Evolutionary conservation across 768 basidiomycete species (phyloP).

Genomic region (Strobilomyces confusus): DNA sequence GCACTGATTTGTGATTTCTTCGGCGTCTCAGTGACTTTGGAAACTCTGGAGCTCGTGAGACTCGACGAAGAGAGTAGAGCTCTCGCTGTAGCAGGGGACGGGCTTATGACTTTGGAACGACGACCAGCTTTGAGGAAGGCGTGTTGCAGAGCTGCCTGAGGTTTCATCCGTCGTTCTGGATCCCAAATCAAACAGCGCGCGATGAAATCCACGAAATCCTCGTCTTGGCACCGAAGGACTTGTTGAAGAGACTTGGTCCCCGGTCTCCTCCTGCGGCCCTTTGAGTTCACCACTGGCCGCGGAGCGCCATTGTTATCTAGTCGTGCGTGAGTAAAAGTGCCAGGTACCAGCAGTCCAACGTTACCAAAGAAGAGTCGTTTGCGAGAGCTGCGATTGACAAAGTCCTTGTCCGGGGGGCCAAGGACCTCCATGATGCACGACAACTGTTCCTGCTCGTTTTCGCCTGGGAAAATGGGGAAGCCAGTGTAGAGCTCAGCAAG

Average conservation of each 20-base stretch:
- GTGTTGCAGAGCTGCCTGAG: conserved; percentile 87
- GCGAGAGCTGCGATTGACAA: conserved; percentile 89
- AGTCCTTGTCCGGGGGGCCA: conserved; percentile 91
- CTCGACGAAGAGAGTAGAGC: conserved; percentile 56
- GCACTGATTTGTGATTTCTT: conserved; percentile 90
- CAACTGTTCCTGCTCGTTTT: conserved; percentile 97
- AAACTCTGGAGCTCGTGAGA: conserved; percentile 44
- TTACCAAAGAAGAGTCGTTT: conserved; percentile 95
- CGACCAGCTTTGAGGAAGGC: conserved; percentile 76
- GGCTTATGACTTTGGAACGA: conserved; percentile 44
- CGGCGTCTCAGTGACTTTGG: conserved; percentile 66
- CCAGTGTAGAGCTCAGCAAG: conserved; percentile 96
- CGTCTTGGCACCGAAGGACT: conserved; percentile 89
- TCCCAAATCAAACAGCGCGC: conserved; percentile 98
- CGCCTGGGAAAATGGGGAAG: conserved; percentile 97
- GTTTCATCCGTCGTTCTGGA: conserved; percentile 93
- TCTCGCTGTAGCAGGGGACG: conserved; percentile 46
- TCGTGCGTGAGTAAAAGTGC: conserved; percentile 4
- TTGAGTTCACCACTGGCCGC: conserved; percentile 91
- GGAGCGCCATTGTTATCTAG: conserved; percentile 91
- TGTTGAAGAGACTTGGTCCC: conserved; percentile 87
- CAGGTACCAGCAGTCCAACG: conserved; percentile 17
- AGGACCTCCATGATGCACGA: conserved; percentile 99
- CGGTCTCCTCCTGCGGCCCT: conserved; percentile 88
- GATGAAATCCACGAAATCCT: conserved; percentile 95